These are phyloP conservation scores for Chlorella sp. DNA, from an alignment of 139 green algal species.

Conservation along the genomic window DNA sequence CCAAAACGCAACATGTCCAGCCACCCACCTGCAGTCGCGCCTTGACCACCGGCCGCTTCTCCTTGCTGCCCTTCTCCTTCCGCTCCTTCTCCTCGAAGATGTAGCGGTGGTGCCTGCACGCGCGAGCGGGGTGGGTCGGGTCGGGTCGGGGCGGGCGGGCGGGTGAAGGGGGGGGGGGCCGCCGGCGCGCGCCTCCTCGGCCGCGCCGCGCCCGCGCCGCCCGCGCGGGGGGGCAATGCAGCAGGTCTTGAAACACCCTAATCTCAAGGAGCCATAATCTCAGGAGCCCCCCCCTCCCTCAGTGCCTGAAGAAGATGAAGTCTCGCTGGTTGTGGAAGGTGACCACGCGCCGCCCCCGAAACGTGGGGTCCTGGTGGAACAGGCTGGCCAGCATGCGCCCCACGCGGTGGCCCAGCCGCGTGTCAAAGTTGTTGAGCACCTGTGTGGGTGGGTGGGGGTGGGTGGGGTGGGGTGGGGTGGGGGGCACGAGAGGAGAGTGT, in stretches of 20 bases:
- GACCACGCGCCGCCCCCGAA: slow-evolving; percentile 82
- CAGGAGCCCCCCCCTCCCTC: neutral
- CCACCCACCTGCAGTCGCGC: slow-evolving; percentile 66
- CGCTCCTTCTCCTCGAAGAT: slow-evolving; percentile 88
- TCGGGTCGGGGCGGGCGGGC: too few relatives aligned
- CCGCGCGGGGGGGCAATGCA: neutral
- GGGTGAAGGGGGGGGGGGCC: too few relatives aligned
- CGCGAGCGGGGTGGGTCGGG: too few relatives aligned
- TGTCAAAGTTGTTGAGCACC: slow-evolving; percentile 97
- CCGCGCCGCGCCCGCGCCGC: neutral
- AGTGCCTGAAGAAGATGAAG: slow-evolving; percentile 98
- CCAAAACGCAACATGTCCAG: neutral
- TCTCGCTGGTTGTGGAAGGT: slow-evolving; percentile 99
- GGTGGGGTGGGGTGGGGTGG: too few relatives aligned
- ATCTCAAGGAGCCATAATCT: slow-evolving; percentile 12
- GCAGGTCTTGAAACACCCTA: neutral
- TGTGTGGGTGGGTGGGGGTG: too few relatives aligned
- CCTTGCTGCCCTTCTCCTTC: slow-evolving; percentile 48
- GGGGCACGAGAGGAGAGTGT: too few relatives aligned
- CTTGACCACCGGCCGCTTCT: slow-evolving; percentile 59
- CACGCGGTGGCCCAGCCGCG: slow-evolving; percentile 82
- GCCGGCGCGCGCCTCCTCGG: too few relatives aligned
- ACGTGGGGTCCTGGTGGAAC: slow-evolving; percentile 92
- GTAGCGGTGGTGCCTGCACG: slow-evolving; percentile 87
- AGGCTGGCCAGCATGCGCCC: slow-evolving; percentile 90